phyloP scores from a whole-genome alignment of 371 early-diverging fungal species.

The Funneliformis caledonium region DNA sequence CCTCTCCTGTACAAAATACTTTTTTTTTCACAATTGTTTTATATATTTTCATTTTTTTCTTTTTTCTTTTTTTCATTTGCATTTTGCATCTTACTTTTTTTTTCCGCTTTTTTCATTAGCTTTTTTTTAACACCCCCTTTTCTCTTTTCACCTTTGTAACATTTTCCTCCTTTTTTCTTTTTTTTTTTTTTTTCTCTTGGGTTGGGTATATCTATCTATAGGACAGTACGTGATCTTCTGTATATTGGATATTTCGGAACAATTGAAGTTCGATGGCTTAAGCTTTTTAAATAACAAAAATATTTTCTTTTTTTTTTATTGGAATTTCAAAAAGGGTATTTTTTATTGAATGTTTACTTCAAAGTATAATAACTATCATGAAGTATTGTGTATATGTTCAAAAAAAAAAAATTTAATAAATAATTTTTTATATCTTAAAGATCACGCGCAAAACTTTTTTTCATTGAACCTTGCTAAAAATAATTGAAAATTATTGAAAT shows the following conservation, averaged over 20 bases:
- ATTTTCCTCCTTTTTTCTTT: slow-evolving; percentile 6
- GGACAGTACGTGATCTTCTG: no score
- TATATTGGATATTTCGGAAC: neutral
- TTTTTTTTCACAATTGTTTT: neutral
- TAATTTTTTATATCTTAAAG: no score
- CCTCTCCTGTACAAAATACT: neutral
- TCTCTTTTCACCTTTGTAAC: slow-evolving; percentile 12
- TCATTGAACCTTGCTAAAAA: no score
- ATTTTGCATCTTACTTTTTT: neutral
- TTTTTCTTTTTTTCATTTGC: neutral
- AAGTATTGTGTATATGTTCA: no score
- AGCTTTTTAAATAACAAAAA: no score
- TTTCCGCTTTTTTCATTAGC: neutral
- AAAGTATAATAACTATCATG: no score
- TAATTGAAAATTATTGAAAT: no score
- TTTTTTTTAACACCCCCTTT: neutral
- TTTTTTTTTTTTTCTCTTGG: neutral
- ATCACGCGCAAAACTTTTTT: no score
- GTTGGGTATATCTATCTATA: neutral
- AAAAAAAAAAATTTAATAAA: no score
- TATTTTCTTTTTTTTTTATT: no score
- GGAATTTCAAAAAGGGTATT: no score
- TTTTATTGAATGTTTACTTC: no score
- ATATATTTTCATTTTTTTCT: neutral
- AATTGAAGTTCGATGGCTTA: neutral